Percentiles rank a stretch among this genome's conserved stretches.
Conservation (phyloP, 257 asterid species). For the Oldenlandia corymbosa region DNA sequence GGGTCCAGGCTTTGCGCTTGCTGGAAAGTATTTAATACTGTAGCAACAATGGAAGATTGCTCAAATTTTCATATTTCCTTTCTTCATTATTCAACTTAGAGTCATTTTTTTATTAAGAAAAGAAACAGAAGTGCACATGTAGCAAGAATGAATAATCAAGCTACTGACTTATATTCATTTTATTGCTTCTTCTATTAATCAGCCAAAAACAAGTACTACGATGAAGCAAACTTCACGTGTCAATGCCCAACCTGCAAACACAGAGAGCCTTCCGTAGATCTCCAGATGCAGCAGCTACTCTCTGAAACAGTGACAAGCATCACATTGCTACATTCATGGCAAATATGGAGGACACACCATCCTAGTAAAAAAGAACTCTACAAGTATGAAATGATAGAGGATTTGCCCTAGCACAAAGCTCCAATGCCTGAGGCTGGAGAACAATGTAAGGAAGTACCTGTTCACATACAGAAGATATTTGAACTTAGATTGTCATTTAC, state of each 20-base stretch:
- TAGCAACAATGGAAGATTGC: background rate
- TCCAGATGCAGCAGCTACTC: slow-evolving; percentile 92
- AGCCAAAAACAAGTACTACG: background rate
- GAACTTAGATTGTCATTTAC: background rate
- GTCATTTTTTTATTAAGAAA: too few species aligned
- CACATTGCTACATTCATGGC: background rate
- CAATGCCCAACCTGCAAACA: slow-evolving; percentile 67
- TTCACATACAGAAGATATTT: slow-evolving; percentile 11
- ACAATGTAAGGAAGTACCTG: slow-evolving; percentile 77
- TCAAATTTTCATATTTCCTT: background rate
- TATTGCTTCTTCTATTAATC: background rate
- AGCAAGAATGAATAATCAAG: background rate
- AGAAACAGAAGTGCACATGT: too few species aligned
- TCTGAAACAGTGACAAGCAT: slow-evolving; percentile 38
- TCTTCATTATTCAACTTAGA: too few species aligned
- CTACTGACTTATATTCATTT: background rate
- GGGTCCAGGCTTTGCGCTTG: background rate
- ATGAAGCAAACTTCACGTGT: slow-evolving; percentile 5
- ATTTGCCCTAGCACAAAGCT: slow-evolving; percentile 91
- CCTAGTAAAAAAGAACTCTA: background rate
- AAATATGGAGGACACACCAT: slow-evolving; percentile 1
- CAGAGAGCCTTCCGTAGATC: slow-evolving; percentile 95
- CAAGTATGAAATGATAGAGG: slow-evolving; percentile 2
- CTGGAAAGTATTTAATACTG: background rate
- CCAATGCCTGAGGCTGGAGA: slow-evolving; percentile 89